A percentile compares a stretch with the other conserved stretches of the same genome.
phyloP scores from a whole-genome alignment of 2,329 filamentous ascomycete genomes.

The Cercospora beticola region DNA sequence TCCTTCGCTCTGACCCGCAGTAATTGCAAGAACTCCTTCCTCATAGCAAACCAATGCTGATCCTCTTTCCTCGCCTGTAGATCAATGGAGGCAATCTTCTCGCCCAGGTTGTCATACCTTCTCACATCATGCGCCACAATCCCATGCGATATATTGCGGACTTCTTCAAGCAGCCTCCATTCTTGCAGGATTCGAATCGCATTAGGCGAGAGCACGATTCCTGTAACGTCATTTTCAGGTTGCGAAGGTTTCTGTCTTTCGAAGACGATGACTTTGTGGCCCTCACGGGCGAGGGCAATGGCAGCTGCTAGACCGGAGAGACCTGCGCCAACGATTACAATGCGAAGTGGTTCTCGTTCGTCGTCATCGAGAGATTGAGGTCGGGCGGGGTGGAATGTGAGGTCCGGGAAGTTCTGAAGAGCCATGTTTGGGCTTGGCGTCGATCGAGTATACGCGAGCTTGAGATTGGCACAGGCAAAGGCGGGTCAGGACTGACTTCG shows the following conservation, averaged over 20 bases:
- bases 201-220: constrained; percentile 18
- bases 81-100: constrained; percentile 11
- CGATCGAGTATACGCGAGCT: not conserved
- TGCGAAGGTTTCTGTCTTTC: constrained; percentile 1
- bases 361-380: not conserved
- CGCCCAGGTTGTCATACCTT: not conserved
- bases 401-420: not conserved
- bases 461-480: not conserved
- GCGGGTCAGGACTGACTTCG: not conserved
- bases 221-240: constrained; percentile 2
- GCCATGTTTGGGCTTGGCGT: not conserved
- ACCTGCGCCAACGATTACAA: constrained; percentile 12
- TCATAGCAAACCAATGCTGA: not conserved
- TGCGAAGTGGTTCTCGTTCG: constrained; percentile 5
- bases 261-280: constrained; percentile 14
- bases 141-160: constrained; percentile 4
- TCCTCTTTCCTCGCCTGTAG: not conserved
- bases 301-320: constrained; percentile 10
- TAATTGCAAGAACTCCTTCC: constrained; percentile 1
- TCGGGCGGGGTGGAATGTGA: constrained; percentile 7
- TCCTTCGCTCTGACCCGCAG: not conserved
- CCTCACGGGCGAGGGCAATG: constrained; percentile 8
- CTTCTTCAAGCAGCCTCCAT: constrained; percentile 8
- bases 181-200: constrained; percentile 10
- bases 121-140: constrained; percentile 11